Conservation (phyloP, 305 asterid genomes). For the Fraxinus sp. region DNA sequence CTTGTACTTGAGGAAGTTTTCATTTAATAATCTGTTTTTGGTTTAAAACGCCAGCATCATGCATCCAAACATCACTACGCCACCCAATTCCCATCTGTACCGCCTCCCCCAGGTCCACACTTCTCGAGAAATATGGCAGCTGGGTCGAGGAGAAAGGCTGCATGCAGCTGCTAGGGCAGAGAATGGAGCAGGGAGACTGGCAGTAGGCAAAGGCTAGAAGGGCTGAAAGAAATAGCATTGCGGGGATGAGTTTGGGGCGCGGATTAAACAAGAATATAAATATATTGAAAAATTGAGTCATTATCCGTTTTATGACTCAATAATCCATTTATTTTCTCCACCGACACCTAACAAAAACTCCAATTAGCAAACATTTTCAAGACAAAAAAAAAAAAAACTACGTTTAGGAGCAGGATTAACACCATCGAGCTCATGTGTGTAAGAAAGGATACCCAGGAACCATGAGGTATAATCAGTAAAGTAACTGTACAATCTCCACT, state of each 20-base stretch:
- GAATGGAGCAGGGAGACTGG: no score
- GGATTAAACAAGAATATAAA: no score
- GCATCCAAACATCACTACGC: no score
- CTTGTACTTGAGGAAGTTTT: no score
- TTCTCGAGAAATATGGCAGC: not conserved
- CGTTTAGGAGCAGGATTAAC: not conserved
- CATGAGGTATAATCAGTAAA: not conserved
- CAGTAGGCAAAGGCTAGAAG: no score
- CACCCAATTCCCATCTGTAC: no score
- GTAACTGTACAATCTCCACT: not conserved
- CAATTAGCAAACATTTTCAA: not conserved
- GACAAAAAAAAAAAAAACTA: not conserved
- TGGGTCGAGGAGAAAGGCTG: not conserved
- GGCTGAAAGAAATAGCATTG: no score
- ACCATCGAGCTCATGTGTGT: not conserved
- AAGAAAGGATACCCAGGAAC: not conserved
- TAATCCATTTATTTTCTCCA: not conserved
- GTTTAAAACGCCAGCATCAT: no score
- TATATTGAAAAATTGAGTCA: not conserved
- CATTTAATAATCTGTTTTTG: no score
- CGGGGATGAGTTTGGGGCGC: no score
- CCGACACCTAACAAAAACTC: not conserved
- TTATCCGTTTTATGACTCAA: no score
- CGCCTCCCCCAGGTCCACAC: no score
- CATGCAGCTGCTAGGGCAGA: not conserved